Percentiles rank a stretch among this genome's conserved stretches.
Evolutionary conservation across 2,329 filamentous ascomycete species (phyloP).

Genomic region (Aspergillus pseudoterreus): DNA sequence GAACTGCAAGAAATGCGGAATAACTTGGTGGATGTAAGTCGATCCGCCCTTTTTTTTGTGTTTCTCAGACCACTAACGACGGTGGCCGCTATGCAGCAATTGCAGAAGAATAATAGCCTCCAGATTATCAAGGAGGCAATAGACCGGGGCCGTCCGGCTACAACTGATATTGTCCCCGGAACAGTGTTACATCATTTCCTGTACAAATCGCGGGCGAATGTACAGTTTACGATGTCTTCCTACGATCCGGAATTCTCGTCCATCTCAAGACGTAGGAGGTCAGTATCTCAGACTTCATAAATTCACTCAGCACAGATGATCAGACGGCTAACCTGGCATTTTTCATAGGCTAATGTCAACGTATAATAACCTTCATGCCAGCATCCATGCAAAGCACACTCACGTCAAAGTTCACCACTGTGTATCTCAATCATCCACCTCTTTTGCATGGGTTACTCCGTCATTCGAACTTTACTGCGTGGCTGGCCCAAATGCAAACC

Average conservation of each 20-base stretch:
- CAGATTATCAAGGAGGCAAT: constrained; percentile 70
- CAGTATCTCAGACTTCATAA: constrained; percentile 12
- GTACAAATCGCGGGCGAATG: constrained; percentile 91
- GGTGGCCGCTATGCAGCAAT: constrained; percentile 48
- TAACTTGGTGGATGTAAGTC: constrained; percentile 52
- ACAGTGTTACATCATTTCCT: constrained; percentile 84
- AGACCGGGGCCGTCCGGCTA: constrained; percentile 64
- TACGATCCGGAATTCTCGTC: constrained; percentile 65
- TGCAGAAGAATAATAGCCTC: constrained; percentile 73
- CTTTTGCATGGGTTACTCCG: constrained; percentile 86
- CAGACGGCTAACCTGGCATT: background rate
- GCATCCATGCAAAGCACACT: constrained; percentile 78
- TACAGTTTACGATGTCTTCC: constrained; percentile 91
- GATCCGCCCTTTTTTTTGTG: constrained; percentile 1
- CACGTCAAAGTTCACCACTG: constrained; percentile 84
- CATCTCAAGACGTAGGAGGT: constrained; percentile 61
- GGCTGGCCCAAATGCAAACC: constrained; percentile 65
- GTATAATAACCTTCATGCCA: constrained; percentile 80
- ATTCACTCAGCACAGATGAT: background rate
- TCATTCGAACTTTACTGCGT: constrained; percentile 93
- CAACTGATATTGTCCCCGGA: constrained; percentile 73
- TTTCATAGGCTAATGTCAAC: constrained; percentile 65
- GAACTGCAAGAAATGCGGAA: constrained; percentile 72
- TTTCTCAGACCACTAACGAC: constrained; percentile 23
- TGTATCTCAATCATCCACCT: constrained; percentile 69